Evolutionary conservation across 371 early-diverging fungal species (phyloP), one percentile per base, ranked within the genome.

Genomic region (Rhizopus microsporus): DNA sequence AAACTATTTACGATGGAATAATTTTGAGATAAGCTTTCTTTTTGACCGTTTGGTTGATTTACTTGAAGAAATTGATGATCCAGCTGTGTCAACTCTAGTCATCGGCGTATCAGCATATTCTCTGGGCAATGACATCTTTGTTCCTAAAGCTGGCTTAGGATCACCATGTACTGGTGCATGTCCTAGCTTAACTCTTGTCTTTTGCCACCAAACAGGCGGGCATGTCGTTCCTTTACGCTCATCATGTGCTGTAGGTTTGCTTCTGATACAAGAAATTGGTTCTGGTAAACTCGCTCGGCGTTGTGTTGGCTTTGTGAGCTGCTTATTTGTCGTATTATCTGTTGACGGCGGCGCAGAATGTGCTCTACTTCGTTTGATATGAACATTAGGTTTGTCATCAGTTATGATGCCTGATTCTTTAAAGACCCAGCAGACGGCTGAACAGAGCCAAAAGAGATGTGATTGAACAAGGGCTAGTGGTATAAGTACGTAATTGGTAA

Each of bases 131-230:
- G 29, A 1, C 29, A 8, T 7, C 12, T 46, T 9, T 46, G 46
- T 30, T 23, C 23, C 29, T 46, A 7, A 7, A n/a, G 46, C 15
- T 23, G 40, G 40, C 15, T 58, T 57, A 7, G 43, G 45, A 54
- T 63, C 53, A 40, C 56, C 48, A 37, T 54, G 64, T 10, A 57
- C 51, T 17, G 60, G 54, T n/a, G 60, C 16, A 49, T 48, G 60
- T 34, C 66, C 55, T 39, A 60, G 31, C 31, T 33, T 56, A 29
- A 57, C 47, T 44, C 62, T 48, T 6, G 62, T 69, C 53, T 65
- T 69, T 57, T 65, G 66, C 69, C 69, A 69, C 65, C 65, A 65
- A 3, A 51, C 6, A 13, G 69, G 69, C 29, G 69, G 69, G n/a
- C 65, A 62, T 9, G 69, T 69, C 13, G 44, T 69, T 9, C 69